Base-by-base conservation (phyloP, 345 rosid species). In the Linum trigynum region DNA sequence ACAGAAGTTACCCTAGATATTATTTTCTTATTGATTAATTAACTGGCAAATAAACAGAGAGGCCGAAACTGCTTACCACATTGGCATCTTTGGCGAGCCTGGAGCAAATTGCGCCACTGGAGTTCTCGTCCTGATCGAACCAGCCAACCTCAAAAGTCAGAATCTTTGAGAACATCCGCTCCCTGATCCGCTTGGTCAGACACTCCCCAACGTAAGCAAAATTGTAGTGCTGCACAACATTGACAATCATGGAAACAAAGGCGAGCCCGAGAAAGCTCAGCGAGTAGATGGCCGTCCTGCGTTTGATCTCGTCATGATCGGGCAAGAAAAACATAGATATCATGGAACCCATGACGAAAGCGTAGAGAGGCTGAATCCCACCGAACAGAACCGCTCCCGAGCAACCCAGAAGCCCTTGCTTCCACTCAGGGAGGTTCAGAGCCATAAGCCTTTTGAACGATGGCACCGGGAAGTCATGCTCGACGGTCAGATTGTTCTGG, bases 121-220 rank as follows among this genome's bases (percentile, higher is more conserved):
- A 79, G 67, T 86, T 89, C 75, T 84, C 85, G 42, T 84, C 85
- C 62, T 68, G 72, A 64, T 86, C 91, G 37, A 86, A 89, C 96
- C 94, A 89, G 1, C 89, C 83, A 57, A 89, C 77, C 75, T 87
- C 94, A 37, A 87, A 89, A 2, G 86, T 85, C 60, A 89, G 70
- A 15, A 89, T 75, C 72, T 82, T 89, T 0, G 85, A 73, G 39
- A 89, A 74, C 91, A 89, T 82, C 71, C 74, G 77, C 77, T 89
- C 89, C 64, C 96, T 74, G 38, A 89, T 74, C 60, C 91, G 75
- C 68, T 79, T 89, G 0, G 91, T 84, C 78, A 89, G 48, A 67
- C 78, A 63, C 73, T 85, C 89, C 0, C 94, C 91, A 82, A 81
- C 83, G 79, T 76, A 86, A 2, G 79, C 92, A 11, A 89, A 89